A percentile compares a stretch with the other conserved stretches of the same genome.
These are phyloP conservation scores for Ceratocystis huliohia DNA, from an alignment of 2,329 filamentous ascomycete species.

Conservation along the genomic window DNA sequence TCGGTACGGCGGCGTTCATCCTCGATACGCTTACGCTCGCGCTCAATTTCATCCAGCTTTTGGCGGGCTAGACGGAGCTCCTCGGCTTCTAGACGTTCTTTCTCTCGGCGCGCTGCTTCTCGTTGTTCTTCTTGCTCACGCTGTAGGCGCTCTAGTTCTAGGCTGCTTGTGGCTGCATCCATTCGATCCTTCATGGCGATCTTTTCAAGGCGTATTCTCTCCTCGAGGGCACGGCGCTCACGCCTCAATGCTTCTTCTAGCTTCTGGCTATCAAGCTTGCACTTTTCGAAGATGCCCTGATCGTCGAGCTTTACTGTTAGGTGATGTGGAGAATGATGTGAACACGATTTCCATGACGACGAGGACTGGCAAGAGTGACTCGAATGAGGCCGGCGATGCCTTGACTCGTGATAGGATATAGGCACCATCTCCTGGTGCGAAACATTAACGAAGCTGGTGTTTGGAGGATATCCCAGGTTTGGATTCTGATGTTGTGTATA, in stretches of 20 bases:
- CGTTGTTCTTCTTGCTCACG: constrained; percentile 1
- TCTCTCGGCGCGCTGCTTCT: constrained; percentile 9
- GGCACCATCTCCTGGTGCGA: neutral
- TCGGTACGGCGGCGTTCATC: constrained; percentile 33
- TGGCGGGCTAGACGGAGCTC: constrained; percentile 32
- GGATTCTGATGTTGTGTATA: neutral
- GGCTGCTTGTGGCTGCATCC: neutral
- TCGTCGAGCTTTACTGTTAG: neutral
- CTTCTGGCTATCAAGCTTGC: neutral
- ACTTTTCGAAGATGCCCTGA: neutral
- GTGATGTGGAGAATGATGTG: neutral
- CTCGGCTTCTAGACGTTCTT: constrained; percentile 30
- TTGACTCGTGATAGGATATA: neutral
- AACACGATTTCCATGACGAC: neutral
- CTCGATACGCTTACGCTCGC: constrained; percentile 25
- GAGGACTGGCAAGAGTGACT: neutral
- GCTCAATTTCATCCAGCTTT: constrained; percentile 27
- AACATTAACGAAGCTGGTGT: neutral
- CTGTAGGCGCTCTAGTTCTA: constrained; percentile 11
- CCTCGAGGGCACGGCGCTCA: neutral
- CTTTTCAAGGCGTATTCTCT: neutral
- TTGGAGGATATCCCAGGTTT: neutral
- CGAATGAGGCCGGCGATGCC: neutral
- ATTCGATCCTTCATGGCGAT: constrained; percentile 8
- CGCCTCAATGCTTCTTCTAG: neutral